Conservation (phyloP, 2,329 filamentous ascomycete species). For the Elsinoe fawcettii region DNA sequence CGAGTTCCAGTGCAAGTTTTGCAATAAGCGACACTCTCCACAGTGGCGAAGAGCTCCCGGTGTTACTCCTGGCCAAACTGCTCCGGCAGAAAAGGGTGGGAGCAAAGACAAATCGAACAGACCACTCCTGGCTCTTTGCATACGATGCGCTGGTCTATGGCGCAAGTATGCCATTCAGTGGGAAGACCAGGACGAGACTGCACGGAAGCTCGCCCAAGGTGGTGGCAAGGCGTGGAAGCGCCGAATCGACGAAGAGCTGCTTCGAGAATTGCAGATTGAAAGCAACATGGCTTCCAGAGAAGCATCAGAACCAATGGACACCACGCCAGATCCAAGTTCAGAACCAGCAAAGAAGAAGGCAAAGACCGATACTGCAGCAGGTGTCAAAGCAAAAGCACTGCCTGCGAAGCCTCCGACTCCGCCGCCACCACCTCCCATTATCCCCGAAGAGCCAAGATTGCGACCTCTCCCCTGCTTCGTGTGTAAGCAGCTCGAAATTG, state of each 20-base stretch:
- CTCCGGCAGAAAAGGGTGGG: slow-evolving; percentile 60
- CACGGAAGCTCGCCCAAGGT: slow-evolving; percentile 76
- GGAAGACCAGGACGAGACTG: slow-evolving; percentile 86
- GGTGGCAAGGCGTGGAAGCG: slow-evolving; percentile 80
- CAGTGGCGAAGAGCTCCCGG: slow-evolving; percentile 89
- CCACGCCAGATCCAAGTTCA: slow-evolving; percentile 22
- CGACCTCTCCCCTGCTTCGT: slow-evolving; percentile 76
- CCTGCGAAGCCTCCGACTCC: slow-evolving; percentile 43
- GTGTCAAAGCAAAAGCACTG: slow-evolving; percentile 53
- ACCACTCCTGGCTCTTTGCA: slow-evolving; percentile 74
- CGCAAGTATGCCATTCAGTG: slow-evolving; percentile 92
- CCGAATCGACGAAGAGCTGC: slow-evolving; percentile 85
- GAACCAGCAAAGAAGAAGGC: slow-evolving; percentile 56
- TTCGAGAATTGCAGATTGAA: slow-evolving; percentile 58
- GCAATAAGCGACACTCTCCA: slow-evolving; percentile 66
- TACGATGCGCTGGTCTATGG: slow-evolving; percentile 88
- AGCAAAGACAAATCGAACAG: slow-evolving; percentile 68
- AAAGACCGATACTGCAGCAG: slow-evolving; percentile 40
- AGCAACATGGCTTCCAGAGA: slow-evolving; percentile 42
- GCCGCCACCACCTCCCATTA: slow-evolving; percentile 55
- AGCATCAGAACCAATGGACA: slow-evolving; percentile 18
- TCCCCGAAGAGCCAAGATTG: slow-evolving; percentile 70
- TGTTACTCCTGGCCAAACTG: slow-evolving; percentile 60
- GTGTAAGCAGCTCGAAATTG: slow-evolving; percentile 65
- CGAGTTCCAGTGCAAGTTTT: slow-evolving; percentile 90